Conservation (phyloP, 106 monocot genomes). For the Gastrodia elata region DNA sequence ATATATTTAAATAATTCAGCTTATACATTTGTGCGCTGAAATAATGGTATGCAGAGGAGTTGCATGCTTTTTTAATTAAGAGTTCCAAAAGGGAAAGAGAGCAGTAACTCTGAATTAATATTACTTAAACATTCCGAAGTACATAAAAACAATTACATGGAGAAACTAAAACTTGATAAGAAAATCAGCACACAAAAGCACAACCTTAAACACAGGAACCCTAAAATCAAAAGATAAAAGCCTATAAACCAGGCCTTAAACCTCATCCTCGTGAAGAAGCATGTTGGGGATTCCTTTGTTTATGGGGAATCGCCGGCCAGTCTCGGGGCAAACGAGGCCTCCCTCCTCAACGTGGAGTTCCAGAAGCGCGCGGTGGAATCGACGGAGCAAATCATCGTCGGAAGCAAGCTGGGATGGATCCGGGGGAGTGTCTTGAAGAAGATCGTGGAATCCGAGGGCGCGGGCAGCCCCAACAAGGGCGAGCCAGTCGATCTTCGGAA, state of each 20-base stretch:
- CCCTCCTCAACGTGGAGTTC: constrained; percentile 89
- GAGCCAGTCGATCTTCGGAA: constrained; percentile 70
- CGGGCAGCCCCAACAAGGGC: constrained; percentile 60
- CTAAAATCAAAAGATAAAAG: not conserved
- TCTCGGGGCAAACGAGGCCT: constrained; percentile 81
- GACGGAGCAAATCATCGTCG: constrained; percentile 58
- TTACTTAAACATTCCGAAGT: not conserved
- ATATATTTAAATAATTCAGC: too few species aligned
- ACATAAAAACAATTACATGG: not conserved
- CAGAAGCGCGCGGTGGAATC: constrained; percentile 82
- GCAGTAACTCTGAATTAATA: not conserved
- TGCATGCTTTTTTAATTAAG: too few species aligned
- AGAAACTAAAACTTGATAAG: not conserved
- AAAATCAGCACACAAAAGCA: not conserved
- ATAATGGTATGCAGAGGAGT: too few species aligned
- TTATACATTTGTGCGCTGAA: too few species aligned
- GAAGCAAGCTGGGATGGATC: constrained; percentile 20
- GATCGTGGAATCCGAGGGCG: constrained; percentile 32
- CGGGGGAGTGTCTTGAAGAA: constrained; percentile 46
- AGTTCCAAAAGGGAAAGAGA: not conserved
- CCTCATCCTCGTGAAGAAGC: constrained; percentile 96
- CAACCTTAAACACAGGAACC: not conserved
- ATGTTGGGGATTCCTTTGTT: constrained; percentile 93
- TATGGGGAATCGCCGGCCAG: constrained; percentile 68
- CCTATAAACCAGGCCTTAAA: constrained; percentile 20